Evolutionary conservation across 2,329 filamentous ascomycete species (phyloP).

Genomic region (Pseudogymnoascus sp.): DNA sequence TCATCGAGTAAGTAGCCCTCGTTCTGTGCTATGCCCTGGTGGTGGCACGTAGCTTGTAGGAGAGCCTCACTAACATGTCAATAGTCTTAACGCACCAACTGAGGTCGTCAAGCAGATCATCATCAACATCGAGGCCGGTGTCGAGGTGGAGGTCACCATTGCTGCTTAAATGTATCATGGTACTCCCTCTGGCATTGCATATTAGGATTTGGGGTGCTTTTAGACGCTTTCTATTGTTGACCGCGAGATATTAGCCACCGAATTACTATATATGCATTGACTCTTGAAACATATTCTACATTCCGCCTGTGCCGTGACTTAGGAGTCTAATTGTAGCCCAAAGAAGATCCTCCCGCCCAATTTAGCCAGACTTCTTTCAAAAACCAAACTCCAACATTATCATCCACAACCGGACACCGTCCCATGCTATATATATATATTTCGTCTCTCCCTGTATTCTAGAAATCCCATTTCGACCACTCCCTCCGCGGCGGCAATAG

Average conservation of each 20-base stretch:
- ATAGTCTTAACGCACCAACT: conserved; percentile 84
- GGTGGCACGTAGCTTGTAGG: not conserved
- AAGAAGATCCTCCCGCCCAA: not conserved
- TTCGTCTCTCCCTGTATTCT: conserved; percentile 16
- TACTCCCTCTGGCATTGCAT: conserved; percentile 5
- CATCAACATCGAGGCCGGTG: conserved; percentile 90
- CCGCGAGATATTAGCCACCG: not conserved
- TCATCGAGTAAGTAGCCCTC: conserved; percentile 66
- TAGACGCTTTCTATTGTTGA: not conserved
- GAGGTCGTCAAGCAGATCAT: conserved; percentile 97
- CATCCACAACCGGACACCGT: conserved; percentile 1
- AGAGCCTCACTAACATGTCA: conserved; percentile 16
- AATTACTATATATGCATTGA: conserved; percentile 7
- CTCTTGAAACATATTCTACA: conserved; percentile 7
- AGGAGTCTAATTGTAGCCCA: not conserved
- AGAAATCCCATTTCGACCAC: conserved; percentile 68
- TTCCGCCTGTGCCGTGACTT: not conserved
- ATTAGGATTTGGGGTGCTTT: not conserved
- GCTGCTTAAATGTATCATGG: conserved; percentile 52
- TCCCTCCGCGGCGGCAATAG: conserved; percentile 69
- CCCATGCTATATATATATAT: conserved; percentile 1
- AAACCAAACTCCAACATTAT: conserved; percentile 7
- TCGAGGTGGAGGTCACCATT: conserved; percentile 90
- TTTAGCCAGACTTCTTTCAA: not conserved
- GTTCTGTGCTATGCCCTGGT: not conserved